Conservation (phyloP, 2,329 filamentous ascomycete genomes). For the Aulographum hederae region DNA sequence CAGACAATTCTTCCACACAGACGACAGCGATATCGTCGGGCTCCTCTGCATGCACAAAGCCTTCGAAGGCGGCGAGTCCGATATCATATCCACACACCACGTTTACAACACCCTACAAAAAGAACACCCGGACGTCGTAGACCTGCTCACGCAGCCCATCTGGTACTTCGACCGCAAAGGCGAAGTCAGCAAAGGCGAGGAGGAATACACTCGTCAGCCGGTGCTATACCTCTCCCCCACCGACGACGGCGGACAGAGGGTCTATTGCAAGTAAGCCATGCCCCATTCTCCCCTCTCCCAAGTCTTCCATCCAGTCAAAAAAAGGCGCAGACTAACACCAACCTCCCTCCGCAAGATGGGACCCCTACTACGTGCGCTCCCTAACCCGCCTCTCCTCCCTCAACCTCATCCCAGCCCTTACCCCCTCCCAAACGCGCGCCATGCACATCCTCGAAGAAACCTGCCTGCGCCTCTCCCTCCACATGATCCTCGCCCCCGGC, state of each 20-base stretch:
- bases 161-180: slow-evolving; percentile 93
- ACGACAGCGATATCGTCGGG: slow-evolving; percentile 69
- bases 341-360: slow-evolving; percentile 35
- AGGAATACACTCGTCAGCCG: slow-evolving; percentile 52
- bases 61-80: slow-evolving; percentile 65
- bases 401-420: slow-evolving; percentile 57
- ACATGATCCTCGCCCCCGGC: slow-evolving; percentile 74
- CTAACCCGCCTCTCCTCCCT: slow-evolving; percentile 54
- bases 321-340: slow-evolving; percentile 4
- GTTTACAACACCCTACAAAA: slow-evolving; percentile 66
- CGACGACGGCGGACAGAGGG: slow-evolving; percentile 30
- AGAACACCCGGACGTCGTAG: slow-evolving; percentile 61
- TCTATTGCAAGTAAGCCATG: no score
- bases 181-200: slow-evolving; percentile 55
- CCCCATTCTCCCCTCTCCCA: no score
- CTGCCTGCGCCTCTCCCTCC: slow-evolving; percentile 52
- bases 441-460: slow-evolving; percentile 55
- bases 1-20: slow-evolving; percentile 69
- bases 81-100: slow-evolving; percentile 59
- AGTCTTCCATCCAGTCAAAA: neutral
- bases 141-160: slow-evolving; percentile 54
- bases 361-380: slow-evolving; percentile 72
- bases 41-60: slow-evolving; percentile 65
- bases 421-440: slow-evolving; percentile 49
- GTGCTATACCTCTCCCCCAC: slow-evolving; percentile 59